phyloP scores from a whole-genome alignment of 257 asterid genomes.

The Capsicum rhomboideum region DNA sequence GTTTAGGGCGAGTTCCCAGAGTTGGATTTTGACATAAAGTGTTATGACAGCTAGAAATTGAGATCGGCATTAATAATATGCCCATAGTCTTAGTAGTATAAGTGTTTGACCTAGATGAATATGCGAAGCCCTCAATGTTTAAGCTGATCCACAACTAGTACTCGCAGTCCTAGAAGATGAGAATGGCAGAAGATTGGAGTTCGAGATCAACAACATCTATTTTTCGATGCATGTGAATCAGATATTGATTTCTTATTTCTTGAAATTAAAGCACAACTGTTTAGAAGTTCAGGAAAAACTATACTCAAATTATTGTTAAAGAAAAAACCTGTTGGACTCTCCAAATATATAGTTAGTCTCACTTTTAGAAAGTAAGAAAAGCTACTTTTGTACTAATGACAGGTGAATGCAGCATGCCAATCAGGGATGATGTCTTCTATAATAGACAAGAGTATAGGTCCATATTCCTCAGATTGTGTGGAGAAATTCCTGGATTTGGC shows the following conservation, averaged over 20 bases:
- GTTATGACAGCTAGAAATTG: neutral
- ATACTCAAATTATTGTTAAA: too few relatives aligned
- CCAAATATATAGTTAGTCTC: neutral
- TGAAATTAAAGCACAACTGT: neutral
- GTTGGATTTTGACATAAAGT: neutral
- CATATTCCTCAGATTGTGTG: constrained; percentile 27
- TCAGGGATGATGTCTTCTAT: constrained; percentile 17
- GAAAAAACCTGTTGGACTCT: neutral
- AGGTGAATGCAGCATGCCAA: constrained; percentile 6
- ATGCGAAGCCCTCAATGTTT: neutral
- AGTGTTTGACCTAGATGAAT: neutral
- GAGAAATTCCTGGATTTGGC: constrained; percentile 22
- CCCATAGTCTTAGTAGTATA: neutral
- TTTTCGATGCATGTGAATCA: neutral
- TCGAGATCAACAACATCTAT: too few relatives aligned
- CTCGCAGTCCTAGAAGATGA: neutral
- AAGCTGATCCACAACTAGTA: neutral
- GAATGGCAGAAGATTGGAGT: neutral
- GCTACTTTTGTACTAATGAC: neutral
- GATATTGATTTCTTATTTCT: neutral
- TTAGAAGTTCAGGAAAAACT: neutral
- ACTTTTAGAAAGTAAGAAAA: neutral
- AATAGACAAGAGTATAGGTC: constrained; percentile 23
- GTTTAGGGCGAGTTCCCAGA: neutral
- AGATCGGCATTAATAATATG: neutral